Evolutionary conservation across 768 basidiomycete species (phyloP), one percentile per base, ranked within the genome.

Genomic region (Chlorophyllum brunneum): DNA sequence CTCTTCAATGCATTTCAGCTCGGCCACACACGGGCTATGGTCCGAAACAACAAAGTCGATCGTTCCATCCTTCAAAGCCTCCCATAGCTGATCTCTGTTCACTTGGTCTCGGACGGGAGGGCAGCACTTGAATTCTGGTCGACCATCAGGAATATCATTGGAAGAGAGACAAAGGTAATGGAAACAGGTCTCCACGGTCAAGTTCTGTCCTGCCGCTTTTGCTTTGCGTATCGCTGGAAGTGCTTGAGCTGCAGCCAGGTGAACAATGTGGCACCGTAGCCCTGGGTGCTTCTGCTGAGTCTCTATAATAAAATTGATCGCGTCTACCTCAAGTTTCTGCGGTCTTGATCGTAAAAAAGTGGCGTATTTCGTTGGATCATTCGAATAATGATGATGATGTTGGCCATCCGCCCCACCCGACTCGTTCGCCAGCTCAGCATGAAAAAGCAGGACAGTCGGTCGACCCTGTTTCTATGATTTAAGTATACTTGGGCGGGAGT

Each of bases 111-210:
- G 82, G 56, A 99, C 88, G 4, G 95, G 97, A 3, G 95, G 95
- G 65, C 93, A 97, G 63, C 95, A 99, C 66, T 98, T 97, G 77
- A 92, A 95, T 65, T 94, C 85, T 44, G 94, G 86, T 20, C 70
- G 80, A 8, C 87, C 86, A 51, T 78, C 65, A 4, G 91, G 92
- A 53, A 97, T 86, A 41, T 80, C 69, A 48, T 83, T 79, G 0
- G 92, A 78, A 34, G 79, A 73, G 6, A 97, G 80, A 59, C 83
- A 83, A 18, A 98, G 82, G 70, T 99, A 99, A 68, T 99, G 95
- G 70, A 95, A 98, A 68, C 95, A 98, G 0, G 95, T 99, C 74
- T 99, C 95, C 44, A 93, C 91, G 0, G 93, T 92, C 46, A 99
- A 71, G 7, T 85, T 83, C 29, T 82, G 67, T 0, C 86, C 82